Conservation (phyloP, 257 asterid species). For the Solanum microdontum region DNA sequence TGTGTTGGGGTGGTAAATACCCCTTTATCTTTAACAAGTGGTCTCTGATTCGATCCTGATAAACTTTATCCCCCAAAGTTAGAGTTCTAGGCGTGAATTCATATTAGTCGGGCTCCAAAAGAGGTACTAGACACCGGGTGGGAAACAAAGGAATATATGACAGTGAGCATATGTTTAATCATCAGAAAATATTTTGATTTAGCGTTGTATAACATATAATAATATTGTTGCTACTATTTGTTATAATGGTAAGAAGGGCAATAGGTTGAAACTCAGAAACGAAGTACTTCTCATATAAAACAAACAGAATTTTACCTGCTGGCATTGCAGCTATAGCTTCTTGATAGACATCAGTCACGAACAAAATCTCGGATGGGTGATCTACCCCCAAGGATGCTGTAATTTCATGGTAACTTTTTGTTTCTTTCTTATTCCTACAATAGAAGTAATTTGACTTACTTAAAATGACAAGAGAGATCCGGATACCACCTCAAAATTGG, state of each 20-base stretch:
- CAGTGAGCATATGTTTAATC: neutral
- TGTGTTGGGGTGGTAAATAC: neutral
- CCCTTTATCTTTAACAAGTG: neutral
- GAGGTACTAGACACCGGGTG: neutral
- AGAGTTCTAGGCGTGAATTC: neutral
- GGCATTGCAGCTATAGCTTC: conserved; percentile 96
- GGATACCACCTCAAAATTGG: neutral
- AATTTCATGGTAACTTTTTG: conserved; percentile 65
- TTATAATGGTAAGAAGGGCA: neutral
- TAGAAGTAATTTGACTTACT: neutral
- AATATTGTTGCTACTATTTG: neutral
- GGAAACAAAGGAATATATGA: neutral
- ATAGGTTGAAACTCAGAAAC: neutral
- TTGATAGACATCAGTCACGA: conserved; percentile 72
- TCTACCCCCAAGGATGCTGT: conserved; percentile 77
- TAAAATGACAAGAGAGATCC: neutral
- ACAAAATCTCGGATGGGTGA: conserved; percentile 66
- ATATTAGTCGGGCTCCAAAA: neutral
- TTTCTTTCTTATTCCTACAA: conserved; percentile 79
- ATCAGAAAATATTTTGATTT: neutral
- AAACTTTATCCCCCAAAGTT: neutral
- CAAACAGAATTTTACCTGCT: conserved; percentile 44
- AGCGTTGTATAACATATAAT: neutral
- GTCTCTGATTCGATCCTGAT: neutral
- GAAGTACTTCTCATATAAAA: neutral